Percentiles rank a stretch among this genome's conserved stretches.
Evolutionary conservation across 2,329 filamentous ascomycete genomes (phyloP).

Genomic region (Fusarium papillatum): DNA sequence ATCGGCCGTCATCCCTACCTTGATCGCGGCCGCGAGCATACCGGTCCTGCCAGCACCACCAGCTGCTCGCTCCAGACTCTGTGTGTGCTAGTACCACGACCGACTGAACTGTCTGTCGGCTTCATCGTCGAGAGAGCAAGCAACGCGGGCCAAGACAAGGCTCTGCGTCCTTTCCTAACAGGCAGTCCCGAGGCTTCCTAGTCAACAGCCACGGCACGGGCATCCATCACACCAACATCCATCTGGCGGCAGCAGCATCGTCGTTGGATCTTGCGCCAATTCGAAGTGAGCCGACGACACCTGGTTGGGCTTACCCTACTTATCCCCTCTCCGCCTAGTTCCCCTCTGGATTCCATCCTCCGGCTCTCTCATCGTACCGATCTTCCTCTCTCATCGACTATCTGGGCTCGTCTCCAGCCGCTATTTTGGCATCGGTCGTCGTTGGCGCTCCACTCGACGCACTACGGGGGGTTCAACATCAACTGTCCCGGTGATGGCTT

Average conservation of each 20-base stretch:
- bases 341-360: slow-evolving; percentile 32
- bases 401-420: slow-evolving; percentile 39
- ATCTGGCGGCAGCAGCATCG: slow-evolving; percentile 17
- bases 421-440: slow-evolving; percentile 38
- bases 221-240: slow-evolving; percentile 40
- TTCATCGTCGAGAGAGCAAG: slow-evolving; percentile 29
- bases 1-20: slow-evolving; percentile 45
- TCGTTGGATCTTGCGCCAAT: slow-evolving; percentile 26
- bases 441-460: slow-evolving; percentile 45
- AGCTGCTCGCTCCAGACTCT: slow-evolving; percentile 28
- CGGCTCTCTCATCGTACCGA: slow-evolving; percentile 37
- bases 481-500: slow-evolving; percentile 48
- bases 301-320: slow-evolving; percentile 40
- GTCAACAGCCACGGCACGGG: slow-evolving; percentile 25
- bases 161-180: slow-evolving; percentile 34
- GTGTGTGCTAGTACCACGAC: slow-evolving; percentile 41
- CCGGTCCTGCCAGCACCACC: slow-evolving; percentile 24
- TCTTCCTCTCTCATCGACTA: slow-evolving; percentile 34
- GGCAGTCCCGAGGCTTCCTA: slow-evolving; percentile 28
- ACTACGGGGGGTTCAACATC: slow-evolving; percentile 44
- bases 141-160: slow-evolving; percentile 34
- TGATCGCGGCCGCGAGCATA: slow-evolving; percentile 45
- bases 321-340: slow-evolving; percentile 44
- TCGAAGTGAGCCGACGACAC: slow-evolving; percentile 30
- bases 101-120: slow-evolving; percentile 26